Conservation (phyloP, 805 yeast species). For the Barnettozyma pratensis region DNA sequence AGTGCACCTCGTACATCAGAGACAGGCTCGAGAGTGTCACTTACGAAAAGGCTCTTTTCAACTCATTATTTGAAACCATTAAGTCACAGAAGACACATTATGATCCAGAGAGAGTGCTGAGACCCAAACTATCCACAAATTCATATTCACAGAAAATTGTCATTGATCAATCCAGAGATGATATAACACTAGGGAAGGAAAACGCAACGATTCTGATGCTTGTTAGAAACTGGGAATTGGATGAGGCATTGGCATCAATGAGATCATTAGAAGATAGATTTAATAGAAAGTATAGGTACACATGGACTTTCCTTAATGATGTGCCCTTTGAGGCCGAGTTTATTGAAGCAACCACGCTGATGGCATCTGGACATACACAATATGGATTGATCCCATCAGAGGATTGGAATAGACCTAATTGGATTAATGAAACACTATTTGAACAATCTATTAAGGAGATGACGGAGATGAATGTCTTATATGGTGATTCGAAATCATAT, state of each 20-base stretch:
- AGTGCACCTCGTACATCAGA: conserved; percentile 16
- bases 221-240: conserved; percentile 74
- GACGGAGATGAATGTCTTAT: conserved; percentile 45
- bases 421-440: conserved; percentile 57
- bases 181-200: conserved; percentile 45
- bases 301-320: conserved; percentile 78
- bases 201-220: conserved; percentile 88
- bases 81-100: conserved; percentile 11
- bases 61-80: conserved; percentile 21
- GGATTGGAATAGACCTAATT: conserved; percentile 76
- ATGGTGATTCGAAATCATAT: conserved; percentile 62
- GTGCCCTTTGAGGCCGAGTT: conserved; percentile 62
- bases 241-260: conserved; percentile 70
- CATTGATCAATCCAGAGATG: conserved; percentile 28
- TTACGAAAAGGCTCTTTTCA: conserved; percentile 13
- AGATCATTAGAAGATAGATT: conserved; percentile 74
- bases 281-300: conserved; percentile 59
- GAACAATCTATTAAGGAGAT: conserved; percentile 41
- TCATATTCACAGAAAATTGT: conserved; percentile 31
- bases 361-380: conserved; percentile 61
- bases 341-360: conserved; percentile 50
- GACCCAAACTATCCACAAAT: conserved; percentile 33
- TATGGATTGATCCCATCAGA: conserved; percentile 61
- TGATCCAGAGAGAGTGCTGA: conserved; percentile 18
- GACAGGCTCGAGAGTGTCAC: conserved; percentile 19